Evolutionary conservation across 2,329 filamentous ascomycete genomes (phyloP).

Genomic region (Fusarium nurragi): DNA sequence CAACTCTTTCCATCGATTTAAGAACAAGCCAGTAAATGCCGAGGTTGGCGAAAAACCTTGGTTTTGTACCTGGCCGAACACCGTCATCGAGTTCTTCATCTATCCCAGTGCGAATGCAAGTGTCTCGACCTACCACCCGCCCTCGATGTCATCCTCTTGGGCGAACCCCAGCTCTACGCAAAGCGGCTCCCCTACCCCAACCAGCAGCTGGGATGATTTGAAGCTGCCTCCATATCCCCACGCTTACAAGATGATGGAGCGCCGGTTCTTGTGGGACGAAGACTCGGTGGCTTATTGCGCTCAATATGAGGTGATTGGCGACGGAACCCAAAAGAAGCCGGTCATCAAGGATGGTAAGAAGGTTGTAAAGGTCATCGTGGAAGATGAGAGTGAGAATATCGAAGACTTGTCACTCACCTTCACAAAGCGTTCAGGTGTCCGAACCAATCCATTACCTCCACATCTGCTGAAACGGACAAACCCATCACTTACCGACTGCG

Average conservation of each 20-base stretch:
- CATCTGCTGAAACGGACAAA: conserved; percentile 29
- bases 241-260: conserved; percentile 65
- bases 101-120: conserved; percentile 64
- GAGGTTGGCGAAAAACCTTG: conserved; percentile 63
- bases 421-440: not conserved
- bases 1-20: conserved; percentile 32
- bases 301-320: conserved; percentile 57
- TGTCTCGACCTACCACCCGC: conserved; percentile 27
- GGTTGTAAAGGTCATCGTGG: conserved; percentile 57
- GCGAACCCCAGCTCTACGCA: conserved; percentile 17
- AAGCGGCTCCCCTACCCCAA: not conserved
- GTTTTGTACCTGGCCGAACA: conserved; percentile 68
- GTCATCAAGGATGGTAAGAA: conserved; percentile 48
- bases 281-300: conserved; percentile 56
- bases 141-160: conserved; percentile 1
- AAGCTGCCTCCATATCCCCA: conserved; percentile 56
- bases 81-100: conserved; percentile 65
- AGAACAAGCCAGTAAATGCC: conserved; percentile 41
- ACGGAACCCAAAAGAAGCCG: conserved; percentile 41
- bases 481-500: conserved; percentile 59
- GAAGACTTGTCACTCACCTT: not conserved
- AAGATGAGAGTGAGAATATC: conserved; percentile 42
- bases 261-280: conserved; percentile 52
- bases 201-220: conserved; percentile 6
- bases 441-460: conserved; percentile 18